phyloP scores from a whole-genome alignment of 2,329 filamentous ascomycete genomes.

The Domatiomyces globalis region DNA sequence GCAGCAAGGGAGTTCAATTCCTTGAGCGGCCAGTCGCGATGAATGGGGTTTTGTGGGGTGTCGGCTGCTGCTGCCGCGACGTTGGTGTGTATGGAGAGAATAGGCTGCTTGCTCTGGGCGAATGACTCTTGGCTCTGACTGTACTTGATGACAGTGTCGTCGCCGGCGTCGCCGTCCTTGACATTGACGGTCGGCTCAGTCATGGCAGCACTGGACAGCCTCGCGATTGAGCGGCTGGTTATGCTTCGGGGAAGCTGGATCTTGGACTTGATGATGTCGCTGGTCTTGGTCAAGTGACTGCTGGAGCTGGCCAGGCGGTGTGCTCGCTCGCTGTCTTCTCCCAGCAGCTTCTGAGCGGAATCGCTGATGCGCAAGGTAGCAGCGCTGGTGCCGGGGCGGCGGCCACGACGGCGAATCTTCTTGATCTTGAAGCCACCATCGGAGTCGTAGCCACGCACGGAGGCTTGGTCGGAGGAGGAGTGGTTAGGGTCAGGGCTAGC shows the following conservation, averaged over 20 bases:
- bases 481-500: constrained; percentile 2
- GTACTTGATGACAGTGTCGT: background rate
- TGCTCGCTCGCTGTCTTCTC: background rate
- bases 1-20: background rate
- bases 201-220: background rate
- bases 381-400: constrained; percentile 4
- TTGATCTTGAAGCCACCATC: constrained; percentile 11
- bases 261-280: background rate
- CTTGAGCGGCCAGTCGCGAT: background rate
- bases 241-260: background rate
- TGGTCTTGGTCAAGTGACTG: background rate
- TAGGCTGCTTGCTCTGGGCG: background rate
- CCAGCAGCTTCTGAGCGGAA: constrained; percentile 4
- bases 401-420: constrained; percentile 1
- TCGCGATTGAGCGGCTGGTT: background rate
- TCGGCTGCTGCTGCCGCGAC: too few relatives aligned
- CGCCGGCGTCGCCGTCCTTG: background rate
- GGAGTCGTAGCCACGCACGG: constrained; percentile 9
- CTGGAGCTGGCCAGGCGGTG: background rate
- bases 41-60: background rate
- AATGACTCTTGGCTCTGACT: background rate
- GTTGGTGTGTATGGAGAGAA: background rate
- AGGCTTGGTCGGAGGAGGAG: background rate
- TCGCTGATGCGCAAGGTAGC: constrained; percentile 13
- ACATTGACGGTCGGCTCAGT: background rate